phyloP scores from a whole-genome alignment of 768 basidiomycete species.

The Xerocomellus intermedius region DNA sequence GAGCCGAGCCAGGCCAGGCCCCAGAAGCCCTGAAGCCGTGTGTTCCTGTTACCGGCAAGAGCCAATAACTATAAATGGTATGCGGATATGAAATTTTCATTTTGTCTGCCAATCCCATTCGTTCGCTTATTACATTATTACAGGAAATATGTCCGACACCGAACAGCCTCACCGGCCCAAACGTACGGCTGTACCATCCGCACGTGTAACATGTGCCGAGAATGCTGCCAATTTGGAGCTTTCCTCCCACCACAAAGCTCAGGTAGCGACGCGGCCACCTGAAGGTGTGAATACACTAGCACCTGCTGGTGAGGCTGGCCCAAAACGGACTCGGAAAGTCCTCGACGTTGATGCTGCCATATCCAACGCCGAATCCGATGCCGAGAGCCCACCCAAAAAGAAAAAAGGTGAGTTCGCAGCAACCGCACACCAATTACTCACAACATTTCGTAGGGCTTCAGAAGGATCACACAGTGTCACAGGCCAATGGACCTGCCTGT shows the following conservation, averaged over 20 bases:
- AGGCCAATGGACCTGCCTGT: neutral
- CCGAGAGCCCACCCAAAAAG: neutral
- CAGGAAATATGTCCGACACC: neutral
- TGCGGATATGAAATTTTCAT: slow-evolving; percentile 1
- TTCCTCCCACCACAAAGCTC: neutral
- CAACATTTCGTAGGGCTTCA: neutral
- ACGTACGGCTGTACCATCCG: neutral
- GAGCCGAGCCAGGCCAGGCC: slow-evolving; percentile 1
- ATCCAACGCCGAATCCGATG: neutral
- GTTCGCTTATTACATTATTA: neutral
- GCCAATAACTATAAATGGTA: slow-evolving; percentile 1
- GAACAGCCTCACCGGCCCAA: neutral
- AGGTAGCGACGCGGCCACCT: slow-evolving; percentile 8
- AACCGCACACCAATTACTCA: neutral
- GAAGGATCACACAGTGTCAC: neutral
- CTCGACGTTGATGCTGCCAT: neutral
- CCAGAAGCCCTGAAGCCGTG: neutral
- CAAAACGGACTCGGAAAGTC: neutral
- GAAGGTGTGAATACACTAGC: neutral
- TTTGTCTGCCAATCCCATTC: neutral
- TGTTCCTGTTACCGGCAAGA: neutral
- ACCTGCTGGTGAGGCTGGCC: neutral
- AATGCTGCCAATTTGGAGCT: slow-evolving; percentile 1
- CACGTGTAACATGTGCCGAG: neutral
- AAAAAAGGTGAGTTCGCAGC: neutral